Evolutionary conservation across 176 grass and related monocot species (phyloP).

Genomic region (Carex scoparia): DNA sequence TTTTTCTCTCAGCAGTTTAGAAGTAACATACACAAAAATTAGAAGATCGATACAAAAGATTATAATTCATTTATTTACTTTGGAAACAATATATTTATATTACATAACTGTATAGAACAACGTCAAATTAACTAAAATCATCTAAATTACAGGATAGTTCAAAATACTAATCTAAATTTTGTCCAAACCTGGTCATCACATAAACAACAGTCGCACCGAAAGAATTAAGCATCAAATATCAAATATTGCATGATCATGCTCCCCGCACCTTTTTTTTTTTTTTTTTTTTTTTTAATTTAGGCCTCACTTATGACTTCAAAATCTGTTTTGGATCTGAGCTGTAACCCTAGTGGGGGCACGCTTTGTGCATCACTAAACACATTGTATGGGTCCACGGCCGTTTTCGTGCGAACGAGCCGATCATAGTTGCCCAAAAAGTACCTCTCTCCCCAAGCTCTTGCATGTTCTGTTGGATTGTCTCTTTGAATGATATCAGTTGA

Average conservation of each 20-base stretch:
- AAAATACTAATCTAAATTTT: neutral
- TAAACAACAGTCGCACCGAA: neutral
- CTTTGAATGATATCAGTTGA: neutral
- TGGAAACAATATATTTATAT: neutral
- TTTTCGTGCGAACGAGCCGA: constrained; percentile 47
- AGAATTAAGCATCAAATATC: neutral
- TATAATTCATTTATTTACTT: neutral
- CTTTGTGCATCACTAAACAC: constrained; percentile 66
- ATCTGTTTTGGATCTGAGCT: neutral
- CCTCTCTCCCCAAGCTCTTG: constrained; percentile 47
- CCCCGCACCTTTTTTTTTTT: no score
- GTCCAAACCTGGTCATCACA: neutral
- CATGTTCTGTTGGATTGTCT: neutral
- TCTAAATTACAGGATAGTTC: neutral
- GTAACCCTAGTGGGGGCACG: constrained; percentile 36
- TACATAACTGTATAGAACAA: neutral
- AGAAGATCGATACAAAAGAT: neutral
- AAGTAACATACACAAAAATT: neutral
- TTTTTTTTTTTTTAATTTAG: neutral
- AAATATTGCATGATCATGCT: neutral
- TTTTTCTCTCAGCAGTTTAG: neutral
- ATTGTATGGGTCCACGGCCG: constrained; percentile 45
- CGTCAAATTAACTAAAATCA: neutral
- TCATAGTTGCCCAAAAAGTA: constrained; percentile 70
- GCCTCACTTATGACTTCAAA: neutral